These are phyloP conservation scores for Exutisphaerella laricina DNA, from an alignment of 2,329 filamentous ascomycete genomes.

Conservation along the genomic window DNA sequence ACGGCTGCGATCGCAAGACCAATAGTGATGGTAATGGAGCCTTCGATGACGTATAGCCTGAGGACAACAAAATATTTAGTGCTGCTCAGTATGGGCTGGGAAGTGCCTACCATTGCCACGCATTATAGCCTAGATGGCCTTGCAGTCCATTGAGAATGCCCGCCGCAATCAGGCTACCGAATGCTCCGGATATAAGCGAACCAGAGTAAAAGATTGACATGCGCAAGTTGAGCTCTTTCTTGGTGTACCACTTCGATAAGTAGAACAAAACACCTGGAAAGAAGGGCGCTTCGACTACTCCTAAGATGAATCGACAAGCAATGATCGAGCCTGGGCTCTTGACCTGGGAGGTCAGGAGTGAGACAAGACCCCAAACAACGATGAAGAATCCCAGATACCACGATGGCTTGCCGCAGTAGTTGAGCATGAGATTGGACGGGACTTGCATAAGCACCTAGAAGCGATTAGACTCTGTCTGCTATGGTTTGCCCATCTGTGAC, in stretches of 20 bases:
- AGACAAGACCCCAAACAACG: conserved; percentile 67
- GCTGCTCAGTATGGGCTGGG: no score
- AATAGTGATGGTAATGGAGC: conserved; percentile 24
- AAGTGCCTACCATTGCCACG: conserved; percentile 54
- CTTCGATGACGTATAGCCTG: conserved; percentile 42
- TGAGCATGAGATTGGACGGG: conserved; percentile 69
- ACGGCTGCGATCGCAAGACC: conserved; percentile 33
- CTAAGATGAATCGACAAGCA: conserved; percentile 55
- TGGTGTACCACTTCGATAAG: conserved; percentile 62
- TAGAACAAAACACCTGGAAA: conserved; percentile 50
- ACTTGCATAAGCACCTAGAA: conserved; percentile 38
- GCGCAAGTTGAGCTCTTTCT: conserved; percentile 61
- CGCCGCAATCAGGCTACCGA: conserved; percentile 57
- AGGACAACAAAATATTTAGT: no score
- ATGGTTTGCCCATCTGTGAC: no score
- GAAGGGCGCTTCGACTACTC: conserved; percentile 54
- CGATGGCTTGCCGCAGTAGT: conserved; percentile 56
- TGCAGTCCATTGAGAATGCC: conserved; percentile 63
- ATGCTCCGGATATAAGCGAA: conserved; percentile 64
- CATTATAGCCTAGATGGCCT: conserved; percentile 49
- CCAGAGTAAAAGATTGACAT: conserved; percentile 64
- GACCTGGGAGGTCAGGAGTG: conserved; percentile 41
- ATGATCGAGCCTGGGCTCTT: conserved; percentile 26
- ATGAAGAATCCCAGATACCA: conserved; percentile 67
- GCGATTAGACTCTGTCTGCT: no score